Conservation (phyloP, 179 eudicot genomes). For the Actinidia polygama region DNA sequence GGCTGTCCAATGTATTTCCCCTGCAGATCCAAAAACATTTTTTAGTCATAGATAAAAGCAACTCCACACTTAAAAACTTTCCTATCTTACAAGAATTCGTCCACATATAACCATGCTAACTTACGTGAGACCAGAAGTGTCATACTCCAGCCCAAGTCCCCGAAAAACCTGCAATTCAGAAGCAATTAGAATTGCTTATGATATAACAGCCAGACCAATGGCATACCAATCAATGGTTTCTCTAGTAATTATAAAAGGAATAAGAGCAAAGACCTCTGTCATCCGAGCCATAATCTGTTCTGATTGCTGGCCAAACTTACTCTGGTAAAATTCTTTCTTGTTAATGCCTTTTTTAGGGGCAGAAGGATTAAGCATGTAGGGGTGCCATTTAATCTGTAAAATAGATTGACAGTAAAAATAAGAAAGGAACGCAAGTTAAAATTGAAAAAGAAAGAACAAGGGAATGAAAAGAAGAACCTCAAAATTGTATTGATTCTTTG, state of each 20-base stretch:
- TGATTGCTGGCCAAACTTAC: conserved; percentile 63
- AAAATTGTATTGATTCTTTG: conserved; percentile 65
- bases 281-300: conserved; percentile 57
- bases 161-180: conserved; percentile 56
- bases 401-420: background rate
- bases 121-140: conserved; percentile 83
- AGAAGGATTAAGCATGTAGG: conserved; percentile 73
- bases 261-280: conserved; percentile 57
- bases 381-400: conserved; percentile 82
- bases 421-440: conserved; percentile 1
- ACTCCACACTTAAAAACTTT: background rate
- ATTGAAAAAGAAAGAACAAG: background rate
- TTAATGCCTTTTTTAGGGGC: conserved; percentile 81
- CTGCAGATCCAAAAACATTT: conserved; percentile 35
- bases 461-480: conserved; percentile 49
- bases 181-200: background rate
- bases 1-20: conserved; percentile 89
- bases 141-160: conserved; percentile 72
- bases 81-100: background rate
- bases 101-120: conserved; percentile 18
- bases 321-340: conserved; percentile 64
- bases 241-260: background rate
- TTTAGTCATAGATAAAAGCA: conserved; percentile 4
- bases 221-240: background rate
- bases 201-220: background rate